phyloP scores from a whole-genome alignment of 768 basidiomycete species.

The Lentinus tigrinus region DNA sequence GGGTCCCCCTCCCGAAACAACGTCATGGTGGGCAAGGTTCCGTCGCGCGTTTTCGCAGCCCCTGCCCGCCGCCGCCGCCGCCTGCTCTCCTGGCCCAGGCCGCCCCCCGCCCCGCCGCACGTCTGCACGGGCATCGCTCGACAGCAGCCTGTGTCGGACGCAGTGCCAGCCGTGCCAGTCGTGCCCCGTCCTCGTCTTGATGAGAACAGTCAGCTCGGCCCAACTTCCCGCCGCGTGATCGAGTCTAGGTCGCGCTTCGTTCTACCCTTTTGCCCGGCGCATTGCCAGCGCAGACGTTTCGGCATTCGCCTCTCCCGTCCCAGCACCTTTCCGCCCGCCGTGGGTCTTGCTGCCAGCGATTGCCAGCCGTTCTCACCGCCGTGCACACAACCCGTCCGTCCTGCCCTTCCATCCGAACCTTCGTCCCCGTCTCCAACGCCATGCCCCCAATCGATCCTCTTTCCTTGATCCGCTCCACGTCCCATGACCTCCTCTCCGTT shows the following conservation, averaged over 20 bases:
- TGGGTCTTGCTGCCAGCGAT: no score
- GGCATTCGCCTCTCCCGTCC: background rate
- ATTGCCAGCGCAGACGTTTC: no score
- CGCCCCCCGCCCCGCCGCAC: no score
- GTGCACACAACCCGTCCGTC: background rate
- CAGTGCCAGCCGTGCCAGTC: no score
- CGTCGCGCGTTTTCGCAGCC: background rate
- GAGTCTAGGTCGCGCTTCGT: background rate
- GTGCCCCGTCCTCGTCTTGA: background rate
- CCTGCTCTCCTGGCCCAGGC: background rate
- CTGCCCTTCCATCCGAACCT: background rate
- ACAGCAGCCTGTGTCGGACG: no score
- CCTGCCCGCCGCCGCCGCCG: background rate
- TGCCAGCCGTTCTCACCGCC: no score
- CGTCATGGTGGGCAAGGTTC: constrained; percentile 16
- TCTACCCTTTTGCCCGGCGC: background rate
- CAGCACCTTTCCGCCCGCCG: background rate
- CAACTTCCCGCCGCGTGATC: background rate
- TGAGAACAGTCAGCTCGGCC: background rate
- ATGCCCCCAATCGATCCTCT: background rate
- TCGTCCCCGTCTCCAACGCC: background rate
- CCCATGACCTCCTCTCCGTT: background rate
- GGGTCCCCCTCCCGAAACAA: constrained; percentile 12
- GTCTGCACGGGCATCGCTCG: no score
- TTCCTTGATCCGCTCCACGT: no score